phyloP scores from a whole-genome alignment of 2,329 filamentous ascomycete genomes.

The Ceratocystis alfenasii region DNA sequence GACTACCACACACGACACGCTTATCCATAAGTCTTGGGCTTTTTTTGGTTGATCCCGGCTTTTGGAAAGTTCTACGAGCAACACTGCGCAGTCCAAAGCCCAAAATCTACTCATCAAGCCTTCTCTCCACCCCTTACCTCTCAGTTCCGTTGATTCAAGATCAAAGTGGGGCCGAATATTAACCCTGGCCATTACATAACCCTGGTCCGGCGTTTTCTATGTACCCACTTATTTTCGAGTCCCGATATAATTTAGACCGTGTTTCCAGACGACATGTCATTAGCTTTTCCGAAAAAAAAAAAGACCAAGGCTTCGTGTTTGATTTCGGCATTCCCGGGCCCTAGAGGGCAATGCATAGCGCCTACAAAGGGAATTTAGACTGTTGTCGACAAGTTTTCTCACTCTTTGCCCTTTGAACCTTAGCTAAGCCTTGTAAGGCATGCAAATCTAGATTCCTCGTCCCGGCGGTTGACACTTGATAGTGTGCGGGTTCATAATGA shows the following conservation, averaged over 20 bases:
- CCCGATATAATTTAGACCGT: not conserved
- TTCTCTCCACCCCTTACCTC: not conserved
- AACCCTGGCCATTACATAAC: not conserved
- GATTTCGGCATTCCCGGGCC: not conserved
- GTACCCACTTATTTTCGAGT: not conserved
- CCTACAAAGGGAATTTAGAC: not conserved
- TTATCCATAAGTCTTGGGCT: too few relatives aligned
- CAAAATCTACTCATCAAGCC: not conserved
- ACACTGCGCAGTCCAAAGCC: not conserved
- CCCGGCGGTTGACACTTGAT: not conserved
- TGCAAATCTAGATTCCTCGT: slow-evolving; percentile 7
- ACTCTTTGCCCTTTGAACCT: not conserved
- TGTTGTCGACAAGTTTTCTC: not conserved
- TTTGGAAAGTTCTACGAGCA: not conserved
- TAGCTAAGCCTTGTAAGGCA: slow-evolving; percentile 5
- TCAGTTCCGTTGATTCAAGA: not conserved
- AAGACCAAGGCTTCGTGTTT: not conserved
- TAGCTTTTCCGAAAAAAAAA: not conserved
- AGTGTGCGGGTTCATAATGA: not conserved
- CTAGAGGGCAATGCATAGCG: not conserved
- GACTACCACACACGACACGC: too few relatives aligned
- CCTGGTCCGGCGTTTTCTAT: not conserved
- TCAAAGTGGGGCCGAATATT: not conserved
- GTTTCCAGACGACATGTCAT: slow-evolving; percentile 9
- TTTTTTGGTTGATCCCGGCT: too few relatives aligned